phyloP scores from a whole-genome alignment of 164 flowering plant species.

The Macadamia tetraphylla region DNA sequence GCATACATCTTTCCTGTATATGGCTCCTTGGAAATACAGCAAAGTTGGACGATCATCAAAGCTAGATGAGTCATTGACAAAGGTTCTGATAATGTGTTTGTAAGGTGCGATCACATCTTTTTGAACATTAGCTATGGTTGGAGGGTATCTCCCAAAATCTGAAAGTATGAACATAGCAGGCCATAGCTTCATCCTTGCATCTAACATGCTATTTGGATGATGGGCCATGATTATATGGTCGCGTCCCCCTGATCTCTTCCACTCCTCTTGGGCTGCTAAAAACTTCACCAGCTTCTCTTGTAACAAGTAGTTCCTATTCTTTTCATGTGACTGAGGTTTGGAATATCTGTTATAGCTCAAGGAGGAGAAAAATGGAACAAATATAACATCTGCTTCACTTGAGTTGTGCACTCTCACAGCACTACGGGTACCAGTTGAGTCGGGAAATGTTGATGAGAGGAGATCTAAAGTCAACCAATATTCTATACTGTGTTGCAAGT shows the following conservation, averaged over 20 bases:
- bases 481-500: conserved; percentile 88
- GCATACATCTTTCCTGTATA: conserved; percentile 92
- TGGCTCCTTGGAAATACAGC: conserved; percentile 92
- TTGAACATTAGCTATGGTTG: conserved; percentile 50
- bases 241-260: conserved; percentile 82
- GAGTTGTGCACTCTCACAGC: conserved; percentile 71
- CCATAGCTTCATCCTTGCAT: conserved; percentile 77
- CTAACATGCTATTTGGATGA: conserved; percentile 28
- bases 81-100: conserved; percentile 59
- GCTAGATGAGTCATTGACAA: conserved; percentile 45
- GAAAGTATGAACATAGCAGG: conserved; percentile 76
- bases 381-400: conserved; percentile 76
- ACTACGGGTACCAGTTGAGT: conserved; percentile 23
- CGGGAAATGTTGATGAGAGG: conserved; percentile 47
- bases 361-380: conserved; percentile 93
- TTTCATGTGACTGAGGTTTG: conserved; percentile 37
- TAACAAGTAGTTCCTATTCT: conserved; percentile 42
- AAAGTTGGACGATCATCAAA: conserved; percentile 73
- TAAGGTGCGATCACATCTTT: conserved; percentile 59
- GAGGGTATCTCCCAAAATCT: conserved; percentile 96
- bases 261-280: conserved; percentile 57
- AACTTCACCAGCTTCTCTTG: conserved; percentile 69
- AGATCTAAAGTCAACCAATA: conserved; percentile 94
- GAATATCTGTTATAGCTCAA: conserved; percentile 68
- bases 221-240: conserved; percentile 67